Evolutionary conservation across 1,284 basidiomycete species (phyloP).

Genomic region (Caloboletus firmus): DNA sequence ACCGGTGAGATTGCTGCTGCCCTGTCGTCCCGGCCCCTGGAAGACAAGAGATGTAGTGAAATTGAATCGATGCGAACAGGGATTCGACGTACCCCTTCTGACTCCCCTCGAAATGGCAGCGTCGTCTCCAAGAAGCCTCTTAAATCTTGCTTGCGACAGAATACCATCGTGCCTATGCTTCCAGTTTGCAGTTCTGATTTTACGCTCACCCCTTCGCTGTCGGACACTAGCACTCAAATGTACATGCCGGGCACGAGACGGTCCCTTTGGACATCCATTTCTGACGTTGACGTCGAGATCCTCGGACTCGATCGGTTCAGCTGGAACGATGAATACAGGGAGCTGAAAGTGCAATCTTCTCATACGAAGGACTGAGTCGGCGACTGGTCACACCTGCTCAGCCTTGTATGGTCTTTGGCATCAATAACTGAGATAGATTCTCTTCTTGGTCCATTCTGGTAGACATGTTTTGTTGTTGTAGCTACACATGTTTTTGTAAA

Average conservation of each 20-base stretch:
- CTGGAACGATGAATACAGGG: constrained; percentile 22
- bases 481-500: too few relatives aligned
- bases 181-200: neutral
- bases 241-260: neutral
- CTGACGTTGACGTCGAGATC: constrained; percentile 22
- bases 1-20: neutral
- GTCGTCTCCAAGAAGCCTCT: constrained; percentile 8
- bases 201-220: constrained; percentile 2
- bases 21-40: neutral
- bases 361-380: constrained; percentile 5
- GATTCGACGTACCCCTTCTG: neutral
- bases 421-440: too few relatives aligned
- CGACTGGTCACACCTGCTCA: too few relatives aligned
- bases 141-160: constrained; percentile 16
- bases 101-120: neutral
- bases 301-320: constrained; percentile 26
- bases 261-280: constrained; percentile 15
- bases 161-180: neutral
- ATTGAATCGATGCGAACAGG: neutral
- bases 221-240: constrained; percentile 1
- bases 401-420: too few relatives aligned
- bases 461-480: too few relatives aligned
- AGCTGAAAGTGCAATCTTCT: constrained; percentile 3
- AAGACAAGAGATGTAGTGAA: neutral
- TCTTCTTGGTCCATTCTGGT: too few relatives aligned